Conservation (phyloP, 257 asterid species). For the Solanum habrochaites region DNA sequence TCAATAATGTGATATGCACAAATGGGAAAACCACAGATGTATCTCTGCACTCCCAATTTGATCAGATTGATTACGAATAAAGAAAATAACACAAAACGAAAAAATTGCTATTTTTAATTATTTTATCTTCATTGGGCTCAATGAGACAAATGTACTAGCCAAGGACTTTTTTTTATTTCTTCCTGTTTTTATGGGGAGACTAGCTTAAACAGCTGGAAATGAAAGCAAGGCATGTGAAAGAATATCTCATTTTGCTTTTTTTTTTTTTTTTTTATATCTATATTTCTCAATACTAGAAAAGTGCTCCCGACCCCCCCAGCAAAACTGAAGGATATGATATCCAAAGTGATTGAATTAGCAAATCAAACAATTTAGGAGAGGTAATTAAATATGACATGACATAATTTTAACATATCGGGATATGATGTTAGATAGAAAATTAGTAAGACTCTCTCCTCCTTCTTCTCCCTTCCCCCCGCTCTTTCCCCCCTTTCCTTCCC, state of each 20-base stretch:
- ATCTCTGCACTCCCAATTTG: neutral
- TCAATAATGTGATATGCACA: neutral
- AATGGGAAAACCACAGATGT: neutral
- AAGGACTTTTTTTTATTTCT: neutral
- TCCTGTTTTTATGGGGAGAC: neutral
- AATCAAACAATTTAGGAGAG: neutral
- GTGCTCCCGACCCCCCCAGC: too few species aligned
- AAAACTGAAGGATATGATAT: neutral
- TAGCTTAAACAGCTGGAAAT: neutral
- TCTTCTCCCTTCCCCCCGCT: too few species aligned
- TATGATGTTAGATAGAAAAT: rapidly evolving
- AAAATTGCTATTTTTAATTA: neutral
- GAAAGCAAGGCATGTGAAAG: neutral
- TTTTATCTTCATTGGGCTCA: neutral
- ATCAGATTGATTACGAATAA: neutral
- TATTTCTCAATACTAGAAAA: neutral
- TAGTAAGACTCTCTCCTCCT: too few species aligned
- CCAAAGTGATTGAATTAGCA: neutral
- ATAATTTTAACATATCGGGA: too few species aligned
- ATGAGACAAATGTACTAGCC: neutral
- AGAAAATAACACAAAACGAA: neutral
- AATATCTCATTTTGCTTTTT: neutral
- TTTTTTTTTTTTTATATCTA: too few species aligned
- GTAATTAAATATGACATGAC: too few species aligned
- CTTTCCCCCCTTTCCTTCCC: too few species aligned